phyloP scores from a whole-genome alignment of 2,329 filamentous ascomycete species.

The Pseudomassariella vexata region DNA sequence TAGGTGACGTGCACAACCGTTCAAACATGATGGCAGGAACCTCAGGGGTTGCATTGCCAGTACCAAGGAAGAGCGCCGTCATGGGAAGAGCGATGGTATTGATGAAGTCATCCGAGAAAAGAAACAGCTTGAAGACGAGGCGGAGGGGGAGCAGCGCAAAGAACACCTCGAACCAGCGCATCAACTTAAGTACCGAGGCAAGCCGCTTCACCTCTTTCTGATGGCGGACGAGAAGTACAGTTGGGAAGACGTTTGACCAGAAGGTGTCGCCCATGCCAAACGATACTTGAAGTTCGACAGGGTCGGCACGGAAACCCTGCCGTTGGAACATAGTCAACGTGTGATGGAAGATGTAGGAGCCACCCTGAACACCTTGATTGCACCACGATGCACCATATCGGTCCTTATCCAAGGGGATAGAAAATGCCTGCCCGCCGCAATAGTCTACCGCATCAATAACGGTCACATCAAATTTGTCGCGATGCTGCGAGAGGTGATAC shows the following conservation, averaged over 20 bases:
- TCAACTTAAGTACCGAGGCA: slow-evolving; percentile 40
- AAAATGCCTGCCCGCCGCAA: slow-evolving; percentile 58
- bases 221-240: slow-evolving; percentile 42
- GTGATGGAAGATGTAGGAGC: slow-evolving; percentile 54
- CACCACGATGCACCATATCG: slow-evolving; percentile 56
- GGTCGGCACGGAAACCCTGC: slow-evolving; percentile 47
- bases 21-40: slow-evolving; percentile 27
- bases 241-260: slow-evolving; percentile 53
- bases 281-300: slow-evolving; percentile 48
- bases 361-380: slow-evolving; percentile 57
- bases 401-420: slow-evolving; percentile 52
- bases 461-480: slow-evolving; percentile 54
- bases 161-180: slow-evolving; percentile 46
- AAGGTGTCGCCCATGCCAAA: slow-evolving; percentile 51
- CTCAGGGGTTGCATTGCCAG: slow-evolving; percentile 26
- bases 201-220: slow-evolving; percentile 44
- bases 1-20: slow-evolving; percentile 33
- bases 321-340: slow-evolving; percentile 54
- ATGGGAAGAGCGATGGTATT: slow-evolving; percentile 26
- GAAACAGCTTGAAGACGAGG: slow-evolving; percentile 22
- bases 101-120: slow-evolving; percentile 26
- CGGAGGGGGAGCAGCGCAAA: slow-evolving; percentile 43
- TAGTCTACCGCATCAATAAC: slow-evolving; percentile 51
- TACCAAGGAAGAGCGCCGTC: slow-evolving; percentile 29
- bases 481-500: slow-evolving; percentile 52